Base-by-base conservation (phyloP, 805 yeast genomes). In the Priceomyces castillae region DNA sequence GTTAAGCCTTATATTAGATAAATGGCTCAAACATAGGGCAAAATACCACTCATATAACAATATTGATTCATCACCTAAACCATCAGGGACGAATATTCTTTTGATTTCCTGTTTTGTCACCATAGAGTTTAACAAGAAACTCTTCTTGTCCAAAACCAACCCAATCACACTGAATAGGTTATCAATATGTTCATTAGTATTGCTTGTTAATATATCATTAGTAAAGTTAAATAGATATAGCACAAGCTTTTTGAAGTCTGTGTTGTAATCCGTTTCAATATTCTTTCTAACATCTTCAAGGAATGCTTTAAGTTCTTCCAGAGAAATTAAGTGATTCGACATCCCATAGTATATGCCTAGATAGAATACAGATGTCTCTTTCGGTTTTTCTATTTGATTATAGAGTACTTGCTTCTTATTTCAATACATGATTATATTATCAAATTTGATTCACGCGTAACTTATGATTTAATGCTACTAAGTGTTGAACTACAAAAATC, bases 191-290 rank as follows among this genome's bases (percentile, higher is more conserved):
- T 46, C 43, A 23, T 42, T 23, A 20, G 47, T 41, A 7, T 42
- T 20, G n/a, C 49, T 44, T 14, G 14, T 20, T 12, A 41, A 20
- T 37, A 57, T 53, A 18, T 57, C 59, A 39, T 61, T 51, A 30
- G 67, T 52, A 46, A 67, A 67, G 14, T 61, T 58, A 42, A 67
- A 59, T 17, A 71, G 53, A 46, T 61, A 67, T 7, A 68, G 51
- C 15, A 58, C 46, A 40, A 70, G 49, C 40, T 61, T 64, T 41
- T 61, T 64, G 51, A 67, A 69, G 49, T 71, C 72, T 9, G 69
- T 59, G 23, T 43, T 41, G 28, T 60, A 63, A 41, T 62, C 66
- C 37, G 53, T 48, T 34, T 55, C 53, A 38, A 68, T 57, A 42
- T 65, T 64, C 25, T 43, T 49, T 36, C 59, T 58, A 23, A 71